Conservation (phyloP, 768 basidiomycete genomes). For the Sporobolomyces phaffii region DNA sequence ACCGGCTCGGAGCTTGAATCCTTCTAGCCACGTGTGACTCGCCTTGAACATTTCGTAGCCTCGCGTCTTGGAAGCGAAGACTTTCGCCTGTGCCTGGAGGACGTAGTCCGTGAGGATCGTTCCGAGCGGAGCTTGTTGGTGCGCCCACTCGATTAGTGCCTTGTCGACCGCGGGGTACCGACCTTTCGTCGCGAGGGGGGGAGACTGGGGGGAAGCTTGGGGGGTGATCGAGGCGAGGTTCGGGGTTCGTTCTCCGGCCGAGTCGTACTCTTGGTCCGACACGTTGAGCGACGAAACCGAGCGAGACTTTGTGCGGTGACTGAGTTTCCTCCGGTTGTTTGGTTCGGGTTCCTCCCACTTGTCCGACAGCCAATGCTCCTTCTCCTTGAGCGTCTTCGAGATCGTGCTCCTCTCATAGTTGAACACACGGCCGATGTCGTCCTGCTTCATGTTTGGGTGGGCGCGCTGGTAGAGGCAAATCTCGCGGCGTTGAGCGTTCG, state of each 20-base stretch:
- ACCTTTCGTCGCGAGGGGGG: conserved; percentile 47
- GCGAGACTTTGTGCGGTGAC: neutral
- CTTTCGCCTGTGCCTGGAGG: conserved; percentile 62
- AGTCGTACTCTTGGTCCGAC: conserved; percentile 48
- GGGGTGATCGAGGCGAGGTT: conserved; percentile 14
- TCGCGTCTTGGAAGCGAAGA: conserved; percentile 55
- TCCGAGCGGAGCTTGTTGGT: conserved; percentile 5
- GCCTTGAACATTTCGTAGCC: conserved; percentile 72
- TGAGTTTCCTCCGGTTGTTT: neutral
- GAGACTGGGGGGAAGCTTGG: conserved; percentile 45
- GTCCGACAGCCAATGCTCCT: conserved; percentile 67
- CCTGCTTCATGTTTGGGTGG: conserved; percentile 67
- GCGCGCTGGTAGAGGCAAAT: conserved; percentile 65
- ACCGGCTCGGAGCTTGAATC: conserved; percentile 76
- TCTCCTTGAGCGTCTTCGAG: conserved; percentile 82
- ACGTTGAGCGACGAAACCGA: neutral
- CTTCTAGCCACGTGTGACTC: conserved; percentile 86
- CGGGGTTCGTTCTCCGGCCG: conserved; percentile 66
- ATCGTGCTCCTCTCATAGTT: conserved; percentile 87
- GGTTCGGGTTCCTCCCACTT: conserved; percentile 51
- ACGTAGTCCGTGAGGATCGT: conserved; percentile 60
- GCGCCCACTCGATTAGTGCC: conserved; percentile 35
- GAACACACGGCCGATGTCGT: conserved; percentile 71
- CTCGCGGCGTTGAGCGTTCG: conserved; percentile 64
- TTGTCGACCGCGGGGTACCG: conserved; percentile 65